phyloP scores from a whole-genome alignment of 306 rosid genomes.

The Erythrophleum fordii region DNA sequence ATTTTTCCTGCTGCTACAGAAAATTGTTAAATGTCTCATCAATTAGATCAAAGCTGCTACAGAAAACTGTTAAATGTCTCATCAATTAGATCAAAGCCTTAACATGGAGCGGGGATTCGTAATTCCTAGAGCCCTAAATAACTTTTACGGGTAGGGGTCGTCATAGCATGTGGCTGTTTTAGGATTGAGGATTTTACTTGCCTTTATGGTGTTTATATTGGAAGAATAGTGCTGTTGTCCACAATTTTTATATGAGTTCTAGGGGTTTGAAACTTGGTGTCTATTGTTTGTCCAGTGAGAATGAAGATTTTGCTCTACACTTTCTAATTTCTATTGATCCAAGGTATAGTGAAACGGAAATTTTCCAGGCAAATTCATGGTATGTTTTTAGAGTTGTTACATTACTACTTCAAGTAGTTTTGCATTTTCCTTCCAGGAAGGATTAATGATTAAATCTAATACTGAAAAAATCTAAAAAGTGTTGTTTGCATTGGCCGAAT shows the following conservation, averaged over 20 bases:
- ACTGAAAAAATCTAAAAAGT: neutral
- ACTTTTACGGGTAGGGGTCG: neutral
- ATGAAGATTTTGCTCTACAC: neutral
- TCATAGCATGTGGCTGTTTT: neutral
- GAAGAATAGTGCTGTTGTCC: neutral
- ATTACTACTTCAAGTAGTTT: neutral
- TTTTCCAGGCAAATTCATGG: neutral
- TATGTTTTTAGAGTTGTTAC: slow-evolving; percentile 3
- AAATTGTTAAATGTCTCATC: neutral
- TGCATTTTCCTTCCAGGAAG: neutral
- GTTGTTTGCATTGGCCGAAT: neutral
- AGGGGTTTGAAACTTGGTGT: neutral
- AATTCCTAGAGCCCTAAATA: neutral
- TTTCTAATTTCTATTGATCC: neutral
- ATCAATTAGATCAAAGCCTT: neutral
- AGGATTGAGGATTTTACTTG: neutral
- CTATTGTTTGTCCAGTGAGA: neutral
- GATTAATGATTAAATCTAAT: neutral
- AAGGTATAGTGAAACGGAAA: neutral
- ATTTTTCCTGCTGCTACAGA: neutral
- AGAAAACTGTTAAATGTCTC: neutral
- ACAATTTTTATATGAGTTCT: neutral
- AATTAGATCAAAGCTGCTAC: too few species aligned
- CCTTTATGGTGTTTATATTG: neutral
- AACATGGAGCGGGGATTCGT: neutral